Evolutionary conservation across 768 basidiomycete genomes (phyloP).

Genomic region (Russula lepida): DNA sequence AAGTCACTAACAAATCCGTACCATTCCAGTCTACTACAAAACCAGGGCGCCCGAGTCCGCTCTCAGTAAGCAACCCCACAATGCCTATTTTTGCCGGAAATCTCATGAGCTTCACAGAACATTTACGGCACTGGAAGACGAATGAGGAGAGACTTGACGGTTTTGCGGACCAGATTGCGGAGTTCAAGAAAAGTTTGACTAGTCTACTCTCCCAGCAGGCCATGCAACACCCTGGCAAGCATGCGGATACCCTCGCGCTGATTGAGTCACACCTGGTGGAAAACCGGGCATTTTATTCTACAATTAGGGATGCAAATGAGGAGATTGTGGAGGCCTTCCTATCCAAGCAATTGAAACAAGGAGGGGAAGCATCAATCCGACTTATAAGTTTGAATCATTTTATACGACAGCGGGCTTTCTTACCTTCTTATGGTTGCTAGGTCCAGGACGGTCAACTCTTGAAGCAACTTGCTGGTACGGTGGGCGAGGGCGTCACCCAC

Average conservation of each 20-base stretch:
- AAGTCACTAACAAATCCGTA: neutral
- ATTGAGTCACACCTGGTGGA: neutral
- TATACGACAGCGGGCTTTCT: no score
- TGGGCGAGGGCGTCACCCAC: neutral
- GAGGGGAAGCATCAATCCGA: constrained; percentile 2
- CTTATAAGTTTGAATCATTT: neutral
- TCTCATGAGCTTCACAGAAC: neutral
- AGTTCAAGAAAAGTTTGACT: neutral
- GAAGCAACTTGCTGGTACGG: neutral
- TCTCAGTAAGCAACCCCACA: neutral
- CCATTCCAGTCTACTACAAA: neutral
- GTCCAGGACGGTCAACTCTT: neutral
- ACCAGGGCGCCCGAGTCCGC: neutral
- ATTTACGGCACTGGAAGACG: neutral
- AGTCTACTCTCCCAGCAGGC: constrained; percentile 11
- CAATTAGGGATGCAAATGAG: neutral
- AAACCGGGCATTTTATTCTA: neutral
- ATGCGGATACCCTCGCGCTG: constrained; percentile 1
- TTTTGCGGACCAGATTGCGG: neutral
- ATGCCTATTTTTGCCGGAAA: neutral
- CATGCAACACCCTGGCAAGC: neutral
- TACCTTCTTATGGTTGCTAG: neutral
- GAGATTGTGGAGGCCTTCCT: neutral
- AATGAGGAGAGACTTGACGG: neutral
- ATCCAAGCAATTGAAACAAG: neutral